A percentile compares a stretch with the other conserved stretches of the same genome.
Conservation (phyloP, 2,329 filamentous ascomycete species). For the Tolypocladium pustulatum region DNA sequence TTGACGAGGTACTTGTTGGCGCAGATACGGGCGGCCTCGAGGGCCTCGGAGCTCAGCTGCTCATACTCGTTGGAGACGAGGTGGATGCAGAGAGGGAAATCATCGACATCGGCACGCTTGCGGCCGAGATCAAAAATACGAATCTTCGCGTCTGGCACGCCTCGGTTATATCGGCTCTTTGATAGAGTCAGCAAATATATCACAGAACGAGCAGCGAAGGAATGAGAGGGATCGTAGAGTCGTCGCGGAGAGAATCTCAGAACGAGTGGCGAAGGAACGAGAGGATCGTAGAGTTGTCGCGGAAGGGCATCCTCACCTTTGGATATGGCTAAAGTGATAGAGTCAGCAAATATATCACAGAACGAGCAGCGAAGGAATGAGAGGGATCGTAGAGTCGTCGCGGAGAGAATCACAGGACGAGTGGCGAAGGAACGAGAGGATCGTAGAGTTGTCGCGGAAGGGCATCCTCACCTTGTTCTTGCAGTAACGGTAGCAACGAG, state of each 20-base stretch:
- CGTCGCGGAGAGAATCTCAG: too few relatives aligned
- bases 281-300: conserved; percentile 3
- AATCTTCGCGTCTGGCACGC: conserved; percentile 79
- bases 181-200: neutral
- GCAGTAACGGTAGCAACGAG: conserved; percentile 99
- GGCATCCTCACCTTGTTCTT: conserved; percentile 90
- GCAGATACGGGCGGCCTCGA: conserved; percentile 99
- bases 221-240: neutral
- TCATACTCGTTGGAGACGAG: conserved; percentile 99
- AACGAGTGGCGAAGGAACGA: neutral
- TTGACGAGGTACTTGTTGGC: conserved; percentile 95
- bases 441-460: conserved; percentile 5
- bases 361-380: neutral
- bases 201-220: neutral
- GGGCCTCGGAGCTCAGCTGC: conserved; percentile 98
- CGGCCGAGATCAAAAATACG: conserved; percentile 98
- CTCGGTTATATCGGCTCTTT: conserved; percentile 99
- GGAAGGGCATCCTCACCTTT: conserved; percentile 6
- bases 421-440: neutral
- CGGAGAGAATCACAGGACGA: too few relatives aligned
- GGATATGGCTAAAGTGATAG: too few relatives aligned
- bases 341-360: neutral
- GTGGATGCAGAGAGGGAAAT: conserved; percentile 99
- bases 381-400: neutral
- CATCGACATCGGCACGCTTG: conserved; percentile 97